A percentile compares a stretch with the other conserved stretches of the same genome.
Conservation (phyloP, 139 green algal genomes). For the Picochlorum costavermella region DNA sequence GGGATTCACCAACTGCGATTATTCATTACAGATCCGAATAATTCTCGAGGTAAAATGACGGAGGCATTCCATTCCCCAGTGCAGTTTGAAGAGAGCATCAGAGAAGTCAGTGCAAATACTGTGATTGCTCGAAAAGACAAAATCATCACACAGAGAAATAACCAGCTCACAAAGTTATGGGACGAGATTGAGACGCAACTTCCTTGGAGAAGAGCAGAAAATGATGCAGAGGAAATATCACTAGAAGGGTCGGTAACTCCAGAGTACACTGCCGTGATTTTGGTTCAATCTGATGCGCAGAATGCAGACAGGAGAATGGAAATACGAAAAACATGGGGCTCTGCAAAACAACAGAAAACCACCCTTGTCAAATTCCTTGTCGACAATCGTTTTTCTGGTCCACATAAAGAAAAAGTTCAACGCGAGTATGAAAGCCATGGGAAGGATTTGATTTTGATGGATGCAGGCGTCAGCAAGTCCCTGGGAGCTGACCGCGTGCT, state of each 20-base stretch:
- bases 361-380: background rate
- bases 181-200: slow-evolving; percentile 47
- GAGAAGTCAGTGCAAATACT: slow-evolving; percentile 24
- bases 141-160: slow-evolving; percentile 47
- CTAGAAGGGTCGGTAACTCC: background rate
- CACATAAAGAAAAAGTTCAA: background rate
- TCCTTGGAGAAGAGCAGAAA: slow-evolving; percentile 34
- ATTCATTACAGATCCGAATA: background rate
- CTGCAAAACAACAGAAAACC: background rate
- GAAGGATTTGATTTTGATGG: no score
- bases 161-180: slow-evolving; percentile 41
- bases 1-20: background rate
- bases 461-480: background rate
- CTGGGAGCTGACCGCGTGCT: background rate
- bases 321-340: background rate
- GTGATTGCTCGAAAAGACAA: slow-evolving; percentile 40
- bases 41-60: slow-evolving; percentile 9
- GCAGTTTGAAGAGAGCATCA: slow-evolving; percentile 32
- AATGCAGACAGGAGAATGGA: background rate
- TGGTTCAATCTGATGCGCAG: background rate
- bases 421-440: no score
- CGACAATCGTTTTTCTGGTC: background rate
- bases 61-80: slow-evolving; percentile 44
- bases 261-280: background rate
- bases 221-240: slow-evolving; percentile 3